phyloP scores from a whole-genome alignment of 306 rosid species.

The Morella rubra region DNA sequence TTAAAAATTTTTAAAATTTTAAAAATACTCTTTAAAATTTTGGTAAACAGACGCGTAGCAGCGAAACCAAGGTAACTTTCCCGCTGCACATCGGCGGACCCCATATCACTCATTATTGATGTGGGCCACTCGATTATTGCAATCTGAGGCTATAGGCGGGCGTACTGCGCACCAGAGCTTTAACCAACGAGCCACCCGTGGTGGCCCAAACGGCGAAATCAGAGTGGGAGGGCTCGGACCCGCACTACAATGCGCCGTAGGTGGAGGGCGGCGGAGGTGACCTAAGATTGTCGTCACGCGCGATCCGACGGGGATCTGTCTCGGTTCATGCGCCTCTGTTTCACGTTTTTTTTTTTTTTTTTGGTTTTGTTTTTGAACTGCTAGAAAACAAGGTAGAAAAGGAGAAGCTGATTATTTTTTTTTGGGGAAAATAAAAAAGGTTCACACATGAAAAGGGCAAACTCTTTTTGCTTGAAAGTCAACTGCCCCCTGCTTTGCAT shows the following conservation, averaged over 20 bases:
- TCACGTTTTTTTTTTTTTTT: too few relatives aligned
- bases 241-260: conserved; percentile 36
- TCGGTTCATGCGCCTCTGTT: conserved; percentile 26
- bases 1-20: too few relatives aligned
- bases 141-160: conserved; percentile 25
- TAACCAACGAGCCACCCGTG: not conserved
- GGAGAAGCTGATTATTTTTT: not conserved
- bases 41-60: too few relatives aligned
- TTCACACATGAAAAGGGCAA: too few relatives aligned
- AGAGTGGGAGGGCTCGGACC: not conserved
- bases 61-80: too few relatives aligned
- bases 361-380: not conserved
- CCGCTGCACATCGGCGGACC: too few relatives aligned
- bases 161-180: conserved; percentile 19
- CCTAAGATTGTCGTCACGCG: conserved; percentile 54
- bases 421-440: not conserved
- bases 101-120: conserved; percentile 14
- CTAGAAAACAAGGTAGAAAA: not conserved
- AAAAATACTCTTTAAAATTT: too few relatives aligned
- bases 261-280: conserved; percentile 49
- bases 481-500: conserved; percentile 18
- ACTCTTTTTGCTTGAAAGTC: conserved; percentile 26
- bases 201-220: not conserved
- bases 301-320: conserved; percentile 46
- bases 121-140: conserved; percentile 26